A percentile compares a stretch with the other conserved stretches of the same genome.
Evolutionary conservation across 805 yeast genomes (phyloP).

Genomic region (Priceomyces medius): DNA sequence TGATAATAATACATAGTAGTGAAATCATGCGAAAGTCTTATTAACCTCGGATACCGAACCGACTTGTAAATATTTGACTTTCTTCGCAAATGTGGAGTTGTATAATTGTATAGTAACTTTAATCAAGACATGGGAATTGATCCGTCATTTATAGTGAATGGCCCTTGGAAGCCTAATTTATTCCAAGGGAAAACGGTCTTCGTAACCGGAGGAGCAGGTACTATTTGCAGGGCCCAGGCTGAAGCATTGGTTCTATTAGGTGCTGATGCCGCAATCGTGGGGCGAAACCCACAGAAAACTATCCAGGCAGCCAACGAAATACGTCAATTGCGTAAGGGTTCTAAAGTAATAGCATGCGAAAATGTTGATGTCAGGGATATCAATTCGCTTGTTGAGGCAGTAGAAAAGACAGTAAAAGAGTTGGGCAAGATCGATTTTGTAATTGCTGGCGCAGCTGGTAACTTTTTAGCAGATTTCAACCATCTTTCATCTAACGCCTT

Average conservation of each 20-base stretch:
- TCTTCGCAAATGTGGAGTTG: constrained; percentile 1
- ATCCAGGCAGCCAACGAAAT: constrained; percentile 66
- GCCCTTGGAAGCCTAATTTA: constrained; percentile 54
- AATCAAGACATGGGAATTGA: constrained; percentile 10
- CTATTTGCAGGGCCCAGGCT: constrained; percentile 85
- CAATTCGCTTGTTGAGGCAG: constrained; percentile 58
- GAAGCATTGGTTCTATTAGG: constrained; percentile 85
- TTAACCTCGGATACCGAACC: neutral
- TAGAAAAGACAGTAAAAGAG: constrained; percentile 49
- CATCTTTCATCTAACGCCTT: constrained; percentile 44
- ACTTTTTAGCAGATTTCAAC: constrained; percentile 42
- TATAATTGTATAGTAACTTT: neutral
- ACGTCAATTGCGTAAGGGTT: constrained; percentile 48
- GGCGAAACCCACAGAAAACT: constrained; percentile 70
- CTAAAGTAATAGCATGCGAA: constrained; percentile 66
- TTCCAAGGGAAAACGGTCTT: constrained; percentile 85
- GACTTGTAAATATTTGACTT: neutral
- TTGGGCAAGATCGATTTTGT: constrained; percentile 44
- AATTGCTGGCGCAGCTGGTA: constrained; percentile 47
- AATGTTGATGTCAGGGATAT: constrained; percentile 76
- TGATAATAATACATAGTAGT: neutral
- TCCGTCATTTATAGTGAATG: constrained; percentile 24
- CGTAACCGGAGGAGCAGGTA: constrained; percentile 95
- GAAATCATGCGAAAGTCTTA: neutral
- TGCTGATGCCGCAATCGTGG: constrained; percentile 81